Percentiles rank a stretch among this genome's conserved stretches.
phyloP scores from a whole-genome alignment of 441 rosid species.

The Pelargonium fulgidum region DNA sequence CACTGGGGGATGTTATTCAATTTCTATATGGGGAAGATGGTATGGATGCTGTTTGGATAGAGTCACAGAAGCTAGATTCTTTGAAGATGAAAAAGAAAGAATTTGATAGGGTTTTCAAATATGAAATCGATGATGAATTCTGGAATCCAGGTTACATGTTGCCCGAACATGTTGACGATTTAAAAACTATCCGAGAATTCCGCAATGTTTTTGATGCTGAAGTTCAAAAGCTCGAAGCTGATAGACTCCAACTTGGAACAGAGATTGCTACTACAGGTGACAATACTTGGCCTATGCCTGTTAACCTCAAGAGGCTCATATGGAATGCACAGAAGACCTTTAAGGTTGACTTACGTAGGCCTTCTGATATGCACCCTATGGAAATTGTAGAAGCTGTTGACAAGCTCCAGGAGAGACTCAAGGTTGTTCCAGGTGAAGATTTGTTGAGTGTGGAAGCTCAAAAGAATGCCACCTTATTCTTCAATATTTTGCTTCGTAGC shows the following conservation, averaged over 20 bases:
- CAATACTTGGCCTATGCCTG: slow-evolving; percentile 85
- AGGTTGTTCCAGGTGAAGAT: slow-evolving; percentile 95
- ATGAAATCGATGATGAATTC: slow-evolving; percentile 64
- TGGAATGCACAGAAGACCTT: slow-evolving; percentile 96
- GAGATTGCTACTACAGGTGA: slow-evolving; percentile 91
- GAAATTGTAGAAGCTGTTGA: slow-evolving; percentile 97
- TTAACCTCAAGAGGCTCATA: slow-evolving; percentile 78
- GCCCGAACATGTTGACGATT: slow-evolving; percentile 74
- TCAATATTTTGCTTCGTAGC: slow-evolving; percentile 89
- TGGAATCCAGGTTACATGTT: slow-evolving; percentile 84
- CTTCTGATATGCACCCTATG: slow-evolving; percentile 91
- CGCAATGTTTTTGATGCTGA: slow-evolving; percentile 89
- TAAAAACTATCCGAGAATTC: slow-evolving; percentile 73
- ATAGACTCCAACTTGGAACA: slow-evolving; percentile 71
- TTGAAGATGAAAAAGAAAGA: slow-evolving; percentile 78
- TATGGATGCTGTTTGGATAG: slow-evolving; percentile 98
- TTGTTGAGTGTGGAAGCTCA: slow-evolving; percentile 94
- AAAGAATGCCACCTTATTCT: slow-evolving; percentile 95
- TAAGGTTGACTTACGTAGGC: slow-evolving; percentile 68
- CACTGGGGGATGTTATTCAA: slow-evolving; percentile 94
- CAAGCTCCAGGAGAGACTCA: slow-evolving; percentile 92
- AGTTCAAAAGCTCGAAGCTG: slow-evolving; percentile 75
- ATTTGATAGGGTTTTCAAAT: slow-evolving; percentile 66
- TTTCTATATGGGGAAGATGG: slow-evolving; percentile 99
- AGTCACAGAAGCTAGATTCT: slow-evolving; percentile 84